Evolutionary conservation across 257 asterid genomes (phyloP).

Genomic region (Solanum medicagineum): DNA sequence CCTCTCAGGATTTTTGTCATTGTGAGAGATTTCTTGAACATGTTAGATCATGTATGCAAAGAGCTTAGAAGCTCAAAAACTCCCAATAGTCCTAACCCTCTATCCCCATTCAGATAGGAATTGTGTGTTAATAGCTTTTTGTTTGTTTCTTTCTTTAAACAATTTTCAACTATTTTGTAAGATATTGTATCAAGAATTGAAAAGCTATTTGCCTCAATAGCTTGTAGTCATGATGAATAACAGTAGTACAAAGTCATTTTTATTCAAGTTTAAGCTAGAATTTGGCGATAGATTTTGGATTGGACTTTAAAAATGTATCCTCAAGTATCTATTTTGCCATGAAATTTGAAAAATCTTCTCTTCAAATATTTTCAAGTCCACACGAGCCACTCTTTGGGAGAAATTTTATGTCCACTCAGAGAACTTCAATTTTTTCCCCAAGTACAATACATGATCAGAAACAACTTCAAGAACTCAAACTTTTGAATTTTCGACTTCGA

Average conservation of each 20-base stretch:
- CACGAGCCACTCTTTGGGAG: no score
- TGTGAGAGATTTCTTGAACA: slow-evolving; percentile 77
- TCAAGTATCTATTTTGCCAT: neutral
- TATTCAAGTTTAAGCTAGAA: neutral
- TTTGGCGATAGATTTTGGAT: neutral
- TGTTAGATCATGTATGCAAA: slow-evolving; percentile 83
- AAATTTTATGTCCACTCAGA: no score
- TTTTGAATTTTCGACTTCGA: no score
- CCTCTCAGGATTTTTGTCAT: slow-evolving; percentile 76
- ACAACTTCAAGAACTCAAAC: no score
- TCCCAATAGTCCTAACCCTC: slow-evolving; percentile 39
- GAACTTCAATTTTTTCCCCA: no score
- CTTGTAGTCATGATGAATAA: neutral
- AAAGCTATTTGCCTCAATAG: neutral
- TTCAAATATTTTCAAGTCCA: neutral
- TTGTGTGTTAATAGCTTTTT: slow-evolving; percentile 19
- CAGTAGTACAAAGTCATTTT: neutral
- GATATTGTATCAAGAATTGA: neutral
- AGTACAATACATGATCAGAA: no score
- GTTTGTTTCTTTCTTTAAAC: neutral
- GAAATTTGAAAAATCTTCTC: neutral
- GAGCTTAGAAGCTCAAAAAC: slow-evolving; percentile 57
- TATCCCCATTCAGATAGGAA: slow-evolving; percentile 59
- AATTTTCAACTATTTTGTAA: neutral
- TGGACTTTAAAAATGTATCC: neutral